These are phyloP conservation scores for Mortierella sp. DNA, from an alignment of 371 early-diverging fungal genomes.

Conservation along the genomic window DNA sequence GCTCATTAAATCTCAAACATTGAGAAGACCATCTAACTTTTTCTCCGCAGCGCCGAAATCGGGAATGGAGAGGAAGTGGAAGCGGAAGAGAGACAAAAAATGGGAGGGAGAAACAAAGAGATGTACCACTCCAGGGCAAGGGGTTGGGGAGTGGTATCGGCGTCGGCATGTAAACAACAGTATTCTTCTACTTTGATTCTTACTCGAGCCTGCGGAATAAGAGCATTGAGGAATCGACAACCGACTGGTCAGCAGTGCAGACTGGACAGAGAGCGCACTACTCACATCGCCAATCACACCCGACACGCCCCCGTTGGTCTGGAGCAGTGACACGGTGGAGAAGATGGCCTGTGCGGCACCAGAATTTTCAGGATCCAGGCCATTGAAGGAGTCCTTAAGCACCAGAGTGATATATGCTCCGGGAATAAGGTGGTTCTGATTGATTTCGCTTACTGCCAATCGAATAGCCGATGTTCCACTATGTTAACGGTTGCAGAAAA, in stretches of 20 bases:
- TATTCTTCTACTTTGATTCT: too few relatives aligned
- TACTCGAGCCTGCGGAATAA: conserved; percentile 68
- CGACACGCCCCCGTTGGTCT: conserved; percentile 59
- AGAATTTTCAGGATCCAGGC: conserved; percentile 60
- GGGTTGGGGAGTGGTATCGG: not conserved
- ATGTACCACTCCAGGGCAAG: not conserved
- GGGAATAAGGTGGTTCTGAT: conserved; percentile 61
- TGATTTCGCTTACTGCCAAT: conserved; percentile 70
- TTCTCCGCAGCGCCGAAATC: not conserved
- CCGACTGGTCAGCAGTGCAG: conserved; percentile 68
- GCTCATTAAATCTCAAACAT: not conserved
- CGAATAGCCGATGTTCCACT: conserved; percentile 73
- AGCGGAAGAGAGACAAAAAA: not conserved
- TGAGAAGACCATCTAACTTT: not conserved
- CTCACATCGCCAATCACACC: conserved; percentile 71
- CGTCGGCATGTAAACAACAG: too few relatives aligned
- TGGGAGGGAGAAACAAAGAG: not conserved
- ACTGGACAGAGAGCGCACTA: conserved; percentile 68
- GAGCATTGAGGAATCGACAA: conserved; percentile 70
- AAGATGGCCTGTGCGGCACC: conserved; percentile 71
- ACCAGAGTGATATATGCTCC: conserved; percentile 68
- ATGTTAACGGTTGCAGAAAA: not conserved
- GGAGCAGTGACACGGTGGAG: conserved; percentile 66
- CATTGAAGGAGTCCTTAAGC: conserved; percentile 70
- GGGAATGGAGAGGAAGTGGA: too few relatives aligned